Percentiles rank a stretch among this genome's conserved stretches.
phyloP scores from a whole-genome alignment of 164 flowering plant species.

The Tetracentron sinense region DNA sequence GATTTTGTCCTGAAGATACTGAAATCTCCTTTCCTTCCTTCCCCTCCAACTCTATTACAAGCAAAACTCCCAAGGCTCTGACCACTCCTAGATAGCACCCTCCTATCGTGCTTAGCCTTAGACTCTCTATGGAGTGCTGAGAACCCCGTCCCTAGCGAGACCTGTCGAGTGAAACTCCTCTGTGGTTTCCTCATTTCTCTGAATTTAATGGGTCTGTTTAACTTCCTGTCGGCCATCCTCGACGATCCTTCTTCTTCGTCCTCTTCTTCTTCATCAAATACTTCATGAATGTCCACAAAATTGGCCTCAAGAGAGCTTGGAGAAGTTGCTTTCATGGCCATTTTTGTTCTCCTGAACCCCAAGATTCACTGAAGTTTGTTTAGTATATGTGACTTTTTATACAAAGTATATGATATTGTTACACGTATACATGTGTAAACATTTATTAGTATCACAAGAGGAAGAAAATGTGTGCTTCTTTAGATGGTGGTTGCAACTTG shows the following conservation, averaged over 20 bases:
- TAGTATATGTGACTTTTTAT: too few species aligned
- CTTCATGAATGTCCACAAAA: conserved; percentile 58
- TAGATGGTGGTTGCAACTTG: too few species aligned
- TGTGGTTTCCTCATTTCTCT: conserved; percentile 33
- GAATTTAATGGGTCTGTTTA: conserved; percentile 23
- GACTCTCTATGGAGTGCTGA: conserved; percentile 54
- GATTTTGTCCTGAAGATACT: conserved; percentile 81
- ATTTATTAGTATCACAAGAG: too few species aligned
- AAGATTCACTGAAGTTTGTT: too few species aligned
- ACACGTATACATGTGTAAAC: too few species aligned
- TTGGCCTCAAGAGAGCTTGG: conserved; percentile 22
- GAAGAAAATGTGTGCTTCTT: too few species aligned
- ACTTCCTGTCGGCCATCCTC: conserved; percentile 9
- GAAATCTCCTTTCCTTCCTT: conserved; percentile 66
- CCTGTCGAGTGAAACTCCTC: conserved; percentile 62
- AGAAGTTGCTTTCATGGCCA: conserved; percentile 27
- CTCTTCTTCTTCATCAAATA: conserved; percentile 29
- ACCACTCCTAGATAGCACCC: conserved; percentile 61
- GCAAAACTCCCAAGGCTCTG: conserved; percentile 68
- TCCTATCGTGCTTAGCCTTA: conserved; percentile 37
- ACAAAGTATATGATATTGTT: too few species aligned
- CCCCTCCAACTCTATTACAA: conserved; percentile 25
- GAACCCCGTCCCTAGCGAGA: conserved; percentile 88
- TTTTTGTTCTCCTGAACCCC: conserved; percentile 6
- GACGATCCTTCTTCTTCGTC: conserved; percentile 41